These are phyloP conservation scores for Whalleya microplaca DNA, from an alignment of 2,329 filamentous ascomycete genomes.

Conservation along the genomic window DNA sequence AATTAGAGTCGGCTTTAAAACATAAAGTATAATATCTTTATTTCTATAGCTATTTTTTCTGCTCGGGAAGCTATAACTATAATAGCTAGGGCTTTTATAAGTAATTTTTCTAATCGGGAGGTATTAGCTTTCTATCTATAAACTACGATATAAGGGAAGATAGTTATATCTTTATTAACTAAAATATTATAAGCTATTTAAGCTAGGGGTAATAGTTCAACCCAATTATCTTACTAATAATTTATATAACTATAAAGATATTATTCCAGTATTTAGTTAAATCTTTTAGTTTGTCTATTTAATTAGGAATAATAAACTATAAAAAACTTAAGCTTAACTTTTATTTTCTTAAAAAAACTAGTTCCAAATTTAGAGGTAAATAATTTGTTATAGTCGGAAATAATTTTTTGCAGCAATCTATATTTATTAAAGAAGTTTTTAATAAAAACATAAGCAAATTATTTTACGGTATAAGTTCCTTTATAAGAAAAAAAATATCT, in stretches of 20 bases:
- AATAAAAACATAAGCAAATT: not conserved
- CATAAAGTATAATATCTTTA: not conserved
- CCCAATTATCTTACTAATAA: too few species aligned
- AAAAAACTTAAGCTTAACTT: not conserved
- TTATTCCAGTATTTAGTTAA: conserved; percentile 4
- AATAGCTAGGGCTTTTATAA: too few species aligned
- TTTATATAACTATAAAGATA: too few species aligned
- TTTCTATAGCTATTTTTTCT: not conserved
- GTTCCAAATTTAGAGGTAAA: conserved; percentile 7
- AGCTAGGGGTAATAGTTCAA: too few species aligned
- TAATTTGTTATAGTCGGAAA: not conserved
- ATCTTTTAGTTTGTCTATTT: too few species aligned
- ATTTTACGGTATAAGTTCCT: not conserved
- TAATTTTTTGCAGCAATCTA: not conserved
- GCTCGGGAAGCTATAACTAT: not conserved
- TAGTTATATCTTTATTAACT: too few species aligned
- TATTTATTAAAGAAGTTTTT: too few species aligned
- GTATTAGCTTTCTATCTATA: not conserved
- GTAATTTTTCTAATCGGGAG: too few species aligned
- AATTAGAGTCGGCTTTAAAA: too few species aligned
- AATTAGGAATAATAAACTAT: conserved; percentile 5
- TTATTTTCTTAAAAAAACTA: not conserved
- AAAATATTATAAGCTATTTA: too few species aligned
- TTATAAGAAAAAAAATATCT: too few species aligned
- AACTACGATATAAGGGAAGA: not conserved